Evolutionary conservation across 2,329 filamentous ascomycete genomes (phyloP), one percentile per base, ranked within the genome.

Genomic region (Diaporthe sp.): DNA sequence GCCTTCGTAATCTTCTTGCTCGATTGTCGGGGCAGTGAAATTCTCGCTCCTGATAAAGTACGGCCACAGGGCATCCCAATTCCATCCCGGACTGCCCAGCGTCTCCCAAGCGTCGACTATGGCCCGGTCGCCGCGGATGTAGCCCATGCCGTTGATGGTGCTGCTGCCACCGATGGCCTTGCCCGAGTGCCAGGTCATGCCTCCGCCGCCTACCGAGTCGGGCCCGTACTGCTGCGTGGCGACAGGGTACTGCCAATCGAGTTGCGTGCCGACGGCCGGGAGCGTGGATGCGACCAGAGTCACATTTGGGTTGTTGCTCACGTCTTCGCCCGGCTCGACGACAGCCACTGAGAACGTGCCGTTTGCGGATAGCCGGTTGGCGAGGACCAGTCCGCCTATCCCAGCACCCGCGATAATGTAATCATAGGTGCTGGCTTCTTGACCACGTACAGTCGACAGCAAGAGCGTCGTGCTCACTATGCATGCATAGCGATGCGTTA

Each of bases 81-180:
- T 78, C 80, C 80, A 81, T 7, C 78, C 79, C 0, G 78, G 74
- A 58, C 83, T 84, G 1, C 83, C 83, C 4, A 84, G 78, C 0
- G 78, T 79, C 37, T 81, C 83, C 83, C 83, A 84, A 47, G 80
- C 80, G 75, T 85, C 80, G 60, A 83, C 83, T 53, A 84, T 82
- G 49, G 76, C 78, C 10, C 76, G 78, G 15, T 80, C 77, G 3
- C 81, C 82, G 6, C 83, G 79, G 71, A 84, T 82, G 75, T 82
- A 84, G 39, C 81, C 80, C 82, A 84, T 82, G 61, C 87, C 85
- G 76, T 89, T 88, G 42, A 89, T 37, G 34, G 34, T 37, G 55
- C 55, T 60, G 28, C 28, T 60, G 17, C 55, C 55, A 2, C 55
- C 55, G 34, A 60, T 60, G 28, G 55, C 55, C 55, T 22, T 60